phyloP scores from a whole-genome alignment of 352 stramenopile genomes.

The Pythium oligandrum region DNA sequence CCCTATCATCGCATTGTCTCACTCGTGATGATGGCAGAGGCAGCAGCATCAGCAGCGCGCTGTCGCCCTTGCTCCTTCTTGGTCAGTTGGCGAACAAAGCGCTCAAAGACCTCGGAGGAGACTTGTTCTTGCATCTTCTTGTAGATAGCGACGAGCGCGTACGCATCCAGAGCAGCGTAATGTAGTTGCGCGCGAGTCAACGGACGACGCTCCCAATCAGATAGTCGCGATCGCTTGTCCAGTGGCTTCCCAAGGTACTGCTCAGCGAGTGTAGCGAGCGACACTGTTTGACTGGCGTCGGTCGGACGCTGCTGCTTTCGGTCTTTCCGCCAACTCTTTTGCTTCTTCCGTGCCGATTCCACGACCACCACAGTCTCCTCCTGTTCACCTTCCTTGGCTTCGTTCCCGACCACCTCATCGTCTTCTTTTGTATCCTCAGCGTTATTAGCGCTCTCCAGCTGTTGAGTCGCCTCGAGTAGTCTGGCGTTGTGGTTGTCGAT shows the following conservation, averaged over 20 bases:
- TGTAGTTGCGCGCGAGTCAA: constrained; percentile 62
- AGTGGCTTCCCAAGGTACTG: constrained; percentile 58
- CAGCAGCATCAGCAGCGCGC: too few species aligned
- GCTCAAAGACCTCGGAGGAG: too few species aligned
- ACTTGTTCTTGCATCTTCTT: constrained; percentile 44
- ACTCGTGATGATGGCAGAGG: too few species aligned
- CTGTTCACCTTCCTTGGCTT: too few species aligned
- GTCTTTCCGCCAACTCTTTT: too few species aligned
- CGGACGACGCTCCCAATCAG: constrained; percentile 68
- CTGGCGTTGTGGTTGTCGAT: constrained; percentile 3
- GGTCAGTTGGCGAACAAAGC: too few species aligned
- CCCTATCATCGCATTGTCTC: too few species aligned
- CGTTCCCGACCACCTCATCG: too few species aligned
- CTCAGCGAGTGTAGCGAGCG: constrained; percentile 43
- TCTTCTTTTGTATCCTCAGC: too few species aligned
- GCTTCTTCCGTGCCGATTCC: constrained; percentile 14
- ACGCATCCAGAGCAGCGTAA: constrained; percentile 69
- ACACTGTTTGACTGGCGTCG: too few species aligned
- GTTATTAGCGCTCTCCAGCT: background rate
- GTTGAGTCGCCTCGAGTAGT: constrained; percentile 1
- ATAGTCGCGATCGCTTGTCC: constrained; percentile 74
- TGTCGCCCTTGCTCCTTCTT: too few species aligned
- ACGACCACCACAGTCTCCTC: background rate
- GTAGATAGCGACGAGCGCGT: constrained; percentile 60
- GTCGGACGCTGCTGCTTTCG: too few species aligned